Conservation (phyloP, 306 rosid genomes). For the Quillaja saponaria region DNA sequence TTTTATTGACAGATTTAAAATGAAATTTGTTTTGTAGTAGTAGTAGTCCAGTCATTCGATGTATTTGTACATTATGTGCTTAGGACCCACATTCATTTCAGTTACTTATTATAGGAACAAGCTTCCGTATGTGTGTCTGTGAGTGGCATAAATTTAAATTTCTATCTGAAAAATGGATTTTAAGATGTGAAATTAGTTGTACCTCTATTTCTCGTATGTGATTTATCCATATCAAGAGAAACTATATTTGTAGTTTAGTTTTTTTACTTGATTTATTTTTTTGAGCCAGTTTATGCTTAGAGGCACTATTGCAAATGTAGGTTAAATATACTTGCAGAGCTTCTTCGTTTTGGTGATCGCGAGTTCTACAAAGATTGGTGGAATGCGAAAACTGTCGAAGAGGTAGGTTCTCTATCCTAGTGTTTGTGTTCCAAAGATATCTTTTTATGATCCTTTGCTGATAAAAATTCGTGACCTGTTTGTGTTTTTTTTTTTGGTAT, state of each 20-base stretch:
- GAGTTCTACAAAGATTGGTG: conserved; percentile 98
- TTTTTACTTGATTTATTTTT: conserved; percentile 25
- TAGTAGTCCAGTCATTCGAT: neutral
- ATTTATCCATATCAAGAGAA: conserved; percentile 9
- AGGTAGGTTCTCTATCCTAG: conserved; percentile 49
- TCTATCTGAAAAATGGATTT: conserved; percentile 18
- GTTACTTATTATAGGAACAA: neutral
- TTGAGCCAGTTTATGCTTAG: conserved; percentile 30
- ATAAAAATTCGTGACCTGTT: conserved; percentile 30
- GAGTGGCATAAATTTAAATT: neutral
- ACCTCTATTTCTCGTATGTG: neutral
- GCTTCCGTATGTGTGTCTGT: conserved; percentile 7
- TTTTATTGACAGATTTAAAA: neutral
- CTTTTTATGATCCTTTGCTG: conserved; percentile 22
- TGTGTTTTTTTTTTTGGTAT: conserved; percentile 39
- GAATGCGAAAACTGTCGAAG: conserved; percentile 96
- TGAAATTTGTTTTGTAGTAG: conserved; percentile 4
- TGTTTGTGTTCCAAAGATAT: conserved; percentile 22
- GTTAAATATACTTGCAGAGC: conserved; percentile 97
- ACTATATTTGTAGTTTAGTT: conserved; percentile 14
- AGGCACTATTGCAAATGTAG: conserved; percentile 44
- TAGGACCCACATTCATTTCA: too few relatives aligned
- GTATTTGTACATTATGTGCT: too few relatives aligned
- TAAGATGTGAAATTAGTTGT: conserved; percentile 3
- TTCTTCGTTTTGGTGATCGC: conserved; percentile 95